phyloP scores from a whole-genome alignment of 2,329 filamentous ascomycete genomes.

The Metarhizium album region DNA sequence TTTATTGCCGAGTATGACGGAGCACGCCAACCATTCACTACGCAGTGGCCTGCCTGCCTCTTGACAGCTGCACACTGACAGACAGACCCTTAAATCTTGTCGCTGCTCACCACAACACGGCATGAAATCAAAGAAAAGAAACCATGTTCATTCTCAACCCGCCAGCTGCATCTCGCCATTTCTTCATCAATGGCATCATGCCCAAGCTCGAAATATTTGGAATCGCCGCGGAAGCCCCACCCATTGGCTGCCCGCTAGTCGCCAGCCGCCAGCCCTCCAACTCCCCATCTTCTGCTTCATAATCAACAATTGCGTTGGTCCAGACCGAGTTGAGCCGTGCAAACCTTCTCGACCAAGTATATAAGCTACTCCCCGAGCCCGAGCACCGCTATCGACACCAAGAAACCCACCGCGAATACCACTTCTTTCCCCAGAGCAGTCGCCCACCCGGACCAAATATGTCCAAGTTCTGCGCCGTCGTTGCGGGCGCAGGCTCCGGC shows the following conservation, averaged over 20 bases:
- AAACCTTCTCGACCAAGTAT: not conserved
- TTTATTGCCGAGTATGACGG: too few species aligned
- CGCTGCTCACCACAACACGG: not conserved
- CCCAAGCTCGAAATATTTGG: not conserved
- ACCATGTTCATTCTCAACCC: not conserved
- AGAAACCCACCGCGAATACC: not conserved
- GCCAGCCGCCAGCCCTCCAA: not conserved
- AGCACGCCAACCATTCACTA: too few species aligned
- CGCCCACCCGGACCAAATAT: not conserved
- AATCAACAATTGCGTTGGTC: not conserved
- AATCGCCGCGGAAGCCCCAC: not conserved
- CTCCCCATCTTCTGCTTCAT: not conserved
- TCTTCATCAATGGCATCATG: not conserved
- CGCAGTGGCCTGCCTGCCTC: too few species aligned
- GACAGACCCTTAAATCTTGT: too few species aligned
- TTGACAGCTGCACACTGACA: too few species aligned
- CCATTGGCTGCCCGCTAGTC: not conserved
- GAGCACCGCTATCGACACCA: not conserved
- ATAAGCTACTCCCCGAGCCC: not conserved
- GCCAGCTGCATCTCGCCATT: not conserved
- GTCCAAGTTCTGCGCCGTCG: slow-evolving; percentile 47
- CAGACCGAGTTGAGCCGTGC: not conserved
- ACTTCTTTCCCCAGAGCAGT: too few species aligned
- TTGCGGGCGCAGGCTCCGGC: slow-evolving; percentile 64
- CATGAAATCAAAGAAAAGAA: not conserved